These are phyloP conservation scores for Inosperma sp. DNA, from an alignment of 768 basidiomycete species.

Conservation along the genomic window DNA sequence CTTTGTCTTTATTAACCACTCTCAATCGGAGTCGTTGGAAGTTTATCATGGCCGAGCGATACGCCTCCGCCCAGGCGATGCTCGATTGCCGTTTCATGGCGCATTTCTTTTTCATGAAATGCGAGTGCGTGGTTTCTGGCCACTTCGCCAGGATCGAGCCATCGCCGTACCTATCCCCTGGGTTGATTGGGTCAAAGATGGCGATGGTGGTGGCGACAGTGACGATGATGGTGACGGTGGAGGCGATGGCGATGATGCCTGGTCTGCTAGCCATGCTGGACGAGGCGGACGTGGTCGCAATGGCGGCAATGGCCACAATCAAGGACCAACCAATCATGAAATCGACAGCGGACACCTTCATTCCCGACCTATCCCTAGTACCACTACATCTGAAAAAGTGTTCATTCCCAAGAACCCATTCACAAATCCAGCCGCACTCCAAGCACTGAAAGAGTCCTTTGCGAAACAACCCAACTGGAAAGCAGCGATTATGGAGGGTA, in stretches of 20 bases:
- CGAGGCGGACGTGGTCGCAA: neutral
- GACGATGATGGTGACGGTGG: neutral
- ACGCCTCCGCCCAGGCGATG: slow-evolving; percentile 3
- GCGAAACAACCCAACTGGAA: slow-evolving; percentile 3
- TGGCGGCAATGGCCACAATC: neutral
- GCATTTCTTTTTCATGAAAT: slow-evolving; percentile 17
- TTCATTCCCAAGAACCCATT: neutral
- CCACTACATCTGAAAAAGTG: neutral
- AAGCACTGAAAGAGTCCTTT: too few relatives aligned
- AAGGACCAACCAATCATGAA: too few relatives aligned
- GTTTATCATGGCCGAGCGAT: slow-evolving; percentile 13
- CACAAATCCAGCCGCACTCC: neutral
- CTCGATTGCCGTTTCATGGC: slow-evolving; percentile 3
- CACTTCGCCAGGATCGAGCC: slow-evolving; percentile 10
- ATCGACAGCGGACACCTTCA: neutral
- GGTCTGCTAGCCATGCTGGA: neutral
- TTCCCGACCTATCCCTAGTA: neutral
- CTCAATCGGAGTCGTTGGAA: slow-evolving; percentile 6
- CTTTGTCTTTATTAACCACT: slow-evolving; percentile 17
- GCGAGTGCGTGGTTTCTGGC: slow-evolving; percentile 15
- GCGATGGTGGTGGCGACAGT: neutral
- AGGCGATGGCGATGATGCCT: neutral
- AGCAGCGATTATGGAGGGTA: neutral
- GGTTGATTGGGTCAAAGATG: slow-evolving; percentile 7
- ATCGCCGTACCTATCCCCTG: slow-evolving; percentile 12